phyloP scores from a whole-genome alignment of 1,284 basidiomycete genomes.

The Cryptococcus sp. region DNA sequence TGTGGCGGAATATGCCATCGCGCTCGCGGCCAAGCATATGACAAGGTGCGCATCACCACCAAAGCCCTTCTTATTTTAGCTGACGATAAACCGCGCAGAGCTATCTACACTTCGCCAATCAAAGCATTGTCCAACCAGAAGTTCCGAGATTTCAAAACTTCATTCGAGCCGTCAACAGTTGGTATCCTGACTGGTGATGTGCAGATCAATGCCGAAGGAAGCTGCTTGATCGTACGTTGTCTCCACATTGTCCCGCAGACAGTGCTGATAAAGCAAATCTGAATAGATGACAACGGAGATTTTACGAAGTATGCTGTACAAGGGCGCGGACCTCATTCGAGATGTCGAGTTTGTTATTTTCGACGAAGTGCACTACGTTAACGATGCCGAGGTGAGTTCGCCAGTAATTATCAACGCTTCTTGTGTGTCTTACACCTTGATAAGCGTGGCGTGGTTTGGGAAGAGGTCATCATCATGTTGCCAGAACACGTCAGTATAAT shows the following conservation, averaged over 20 bases:
- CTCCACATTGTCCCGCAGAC: not conserved
- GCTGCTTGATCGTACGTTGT: slow-evolving; percentile 74
- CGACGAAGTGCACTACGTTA: slow-evolving; percentile 99
- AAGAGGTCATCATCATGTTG: slow-evolving; percentile 99
- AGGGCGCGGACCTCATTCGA: slow-evolving; percentile 95
- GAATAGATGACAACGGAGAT: slow-evolving; percentile 96
- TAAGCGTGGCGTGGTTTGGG: slow-evolving; percentile 98
- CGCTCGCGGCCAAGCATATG: slow-evolving; percentile 96
- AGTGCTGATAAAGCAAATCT: not conserved
- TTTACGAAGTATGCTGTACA: slow-evolving; percentile 96
- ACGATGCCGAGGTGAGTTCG: slow-evolving; percentile 84
- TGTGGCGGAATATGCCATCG: slow-evolving; percentile 98
- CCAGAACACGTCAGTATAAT: slow-evolving; percentile 97
- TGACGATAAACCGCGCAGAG: slow-evolving; percentile 58
- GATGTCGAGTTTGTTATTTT: slow-evolving; percentile 99
- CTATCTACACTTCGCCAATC: slow-evolving; percentile 98
- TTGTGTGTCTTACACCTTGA: too few species aligned
- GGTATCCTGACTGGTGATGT: slow-evolving; percentile 99
- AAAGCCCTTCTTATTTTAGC: not conserved
- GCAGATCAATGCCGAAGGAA: slow-evolving; percentile 97
- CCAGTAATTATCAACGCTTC: not conserved
- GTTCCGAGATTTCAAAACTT: slow-evolving; percentile 97
- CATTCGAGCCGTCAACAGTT: slow-evolving; percentile 87
- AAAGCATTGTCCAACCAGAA: slow-evolving; percentile 99
- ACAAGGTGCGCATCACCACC: slow-evolving; percentile 66